Percentiles rank a stretch among this genome's conserved stretches.
Conservation (phyloP, 2,329 filamentous ascomycete genomes). For the Ophiostoma australiae region DNA sequence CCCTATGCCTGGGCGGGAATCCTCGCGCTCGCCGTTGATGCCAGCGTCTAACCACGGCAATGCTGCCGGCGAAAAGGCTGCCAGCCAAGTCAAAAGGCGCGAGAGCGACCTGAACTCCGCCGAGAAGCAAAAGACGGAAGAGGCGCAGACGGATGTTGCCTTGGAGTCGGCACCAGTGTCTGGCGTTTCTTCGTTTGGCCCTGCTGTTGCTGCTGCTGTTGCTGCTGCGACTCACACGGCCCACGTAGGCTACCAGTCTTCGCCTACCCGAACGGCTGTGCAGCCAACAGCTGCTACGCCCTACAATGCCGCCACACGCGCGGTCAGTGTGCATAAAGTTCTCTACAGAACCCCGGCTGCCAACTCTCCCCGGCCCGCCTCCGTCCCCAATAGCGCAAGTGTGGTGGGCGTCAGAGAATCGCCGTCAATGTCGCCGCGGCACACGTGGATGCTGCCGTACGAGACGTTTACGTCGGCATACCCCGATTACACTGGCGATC, state of each 20-base stretch:
- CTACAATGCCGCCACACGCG: neutral
- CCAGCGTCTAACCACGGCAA: neutral
- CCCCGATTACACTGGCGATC: constrained; percentile 40
- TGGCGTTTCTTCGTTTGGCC: neutral
- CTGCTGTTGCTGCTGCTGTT: neutral
- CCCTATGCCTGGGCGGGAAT: neutral
- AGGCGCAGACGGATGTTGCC: neutral
- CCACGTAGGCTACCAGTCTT: neutral
- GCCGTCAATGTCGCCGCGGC: neutral
- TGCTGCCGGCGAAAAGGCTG: neutral
- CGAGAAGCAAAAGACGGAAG: neutral
- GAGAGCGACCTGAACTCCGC: neutral
- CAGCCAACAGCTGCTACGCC: neutral
- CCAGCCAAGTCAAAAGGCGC: neutral
- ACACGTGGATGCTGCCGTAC: constrained; percentile 31
- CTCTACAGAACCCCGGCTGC: neutral
- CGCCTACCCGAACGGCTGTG: neutral
- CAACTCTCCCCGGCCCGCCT: neutral
- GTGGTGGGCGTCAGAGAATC: neutral
- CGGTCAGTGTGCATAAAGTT: neutral
- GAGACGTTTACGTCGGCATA: constrained; percentile 41
- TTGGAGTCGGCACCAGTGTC: neutral
- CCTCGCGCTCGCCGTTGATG: neutral
- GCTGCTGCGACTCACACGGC: neutral
- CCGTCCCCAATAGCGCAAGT: neutral